These are phyloP conservation scores for Neurospora sublineolata DNA, from an alignment of 495 filamentous ascomycete species.

Conservation along the genomic window DNA sequence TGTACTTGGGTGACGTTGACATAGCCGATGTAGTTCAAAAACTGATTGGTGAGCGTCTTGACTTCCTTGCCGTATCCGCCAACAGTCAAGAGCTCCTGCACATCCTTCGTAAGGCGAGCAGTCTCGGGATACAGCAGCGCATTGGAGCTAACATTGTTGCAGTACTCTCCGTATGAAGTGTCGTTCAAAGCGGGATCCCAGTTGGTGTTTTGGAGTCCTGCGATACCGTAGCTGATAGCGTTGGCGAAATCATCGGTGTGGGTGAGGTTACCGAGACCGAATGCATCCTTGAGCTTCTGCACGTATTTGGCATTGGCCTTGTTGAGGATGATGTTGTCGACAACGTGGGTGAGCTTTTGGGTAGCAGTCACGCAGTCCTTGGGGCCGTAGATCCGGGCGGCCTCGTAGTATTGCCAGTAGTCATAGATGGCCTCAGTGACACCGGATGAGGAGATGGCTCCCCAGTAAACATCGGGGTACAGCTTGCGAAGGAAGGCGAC, in stretches of 20 bases:
- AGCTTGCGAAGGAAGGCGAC: slow-evolving; percentile 56
- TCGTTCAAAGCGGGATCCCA: slow-evolving; percentile 56
- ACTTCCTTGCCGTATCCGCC: slow-evolving; percentile 46
- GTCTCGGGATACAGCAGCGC: slow-evolving; percentile 37
- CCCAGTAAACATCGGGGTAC: slow-evolving; percentile 60
- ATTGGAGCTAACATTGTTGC: slow-evolving; percentile 42
- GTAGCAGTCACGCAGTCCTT: slow-evolving; percentile 42
- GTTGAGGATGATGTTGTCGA: slow-evolving; percentile 55
- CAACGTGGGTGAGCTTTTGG: slow-evolving; percentile 46
- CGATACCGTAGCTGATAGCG: slow-evolving; percentile 38
- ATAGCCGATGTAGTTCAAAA: slow-evolving; percentile 59
- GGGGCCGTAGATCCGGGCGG: slow-evolving; percentile 42
- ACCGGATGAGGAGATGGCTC: slow-evolving; percentile 57
- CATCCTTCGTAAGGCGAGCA: slow-evolving; percentile 25
- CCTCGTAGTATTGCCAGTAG: slow-evolving; percentile 61
- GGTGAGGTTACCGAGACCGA: slow-evolving; percentile 47
- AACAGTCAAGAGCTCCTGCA: slow-evolving; percentile 35
- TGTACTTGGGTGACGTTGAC: slow-evolving; percentile 31
- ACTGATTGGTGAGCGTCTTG: slow-evolving; percentile 35
- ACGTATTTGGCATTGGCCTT: slow-evolving; percentile 30
- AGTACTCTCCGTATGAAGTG: slow-evolving; percentile 46
- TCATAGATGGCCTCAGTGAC: slow-evolving; percentile 61
- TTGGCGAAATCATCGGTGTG: slow-evolving; percentile 52
- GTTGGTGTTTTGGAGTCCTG: slow-evolving; percentile 49
- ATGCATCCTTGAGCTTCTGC: slow-evolving; percentile 44